Conservation (phyloP, 306 rosid genomes). For the Medicago arabica region DNA sequence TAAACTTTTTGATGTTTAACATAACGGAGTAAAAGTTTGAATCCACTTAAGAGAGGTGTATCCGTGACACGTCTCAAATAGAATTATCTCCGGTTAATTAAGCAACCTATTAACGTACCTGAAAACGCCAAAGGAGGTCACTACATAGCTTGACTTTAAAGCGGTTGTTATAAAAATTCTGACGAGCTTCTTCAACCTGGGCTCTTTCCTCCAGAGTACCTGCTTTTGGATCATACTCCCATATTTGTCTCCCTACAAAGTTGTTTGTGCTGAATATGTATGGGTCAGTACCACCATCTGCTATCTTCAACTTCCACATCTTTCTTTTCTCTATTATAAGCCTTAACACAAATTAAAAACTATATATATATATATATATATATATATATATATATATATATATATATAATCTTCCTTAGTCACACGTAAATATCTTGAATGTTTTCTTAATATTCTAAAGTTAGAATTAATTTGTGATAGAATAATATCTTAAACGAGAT, state of each 20-base stretch:
- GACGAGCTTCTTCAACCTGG: constrained; percentile 57
- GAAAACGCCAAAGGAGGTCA: constrained; percentile 2
- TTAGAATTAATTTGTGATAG: no score
- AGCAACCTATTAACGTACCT: neutral
- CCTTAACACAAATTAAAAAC: neutral
- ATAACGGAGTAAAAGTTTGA: no score
- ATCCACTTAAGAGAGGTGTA: no score
- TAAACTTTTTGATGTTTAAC: no score
- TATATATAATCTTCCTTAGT: no score
- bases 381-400: no score
- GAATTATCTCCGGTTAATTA: no score
- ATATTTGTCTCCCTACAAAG: constrained; percentile 57
- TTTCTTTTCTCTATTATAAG: neutral
- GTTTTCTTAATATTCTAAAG: no score
- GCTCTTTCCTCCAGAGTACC: constrained; percentile 50
- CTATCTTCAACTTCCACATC: constrained; percentile 68
- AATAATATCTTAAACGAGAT: no score
- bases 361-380: no score
- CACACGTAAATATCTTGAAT: no score
- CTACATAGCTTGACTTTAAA: neutral
- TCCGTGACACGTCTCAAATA: no score
- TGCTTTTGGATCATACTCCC: constrained; percentile 58
- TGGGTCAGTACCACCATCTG: constrained; percentile 49
- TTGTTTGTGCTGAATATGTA: constrained; percentile 60
- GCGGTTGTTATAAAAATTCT: constrained; percentile 50